Evolutionary conservation across 1,139 yeast genomes (phyloP), one percentile per base, ranked within the genome.

Genomic region (Taiozyma onychis): DNA sequence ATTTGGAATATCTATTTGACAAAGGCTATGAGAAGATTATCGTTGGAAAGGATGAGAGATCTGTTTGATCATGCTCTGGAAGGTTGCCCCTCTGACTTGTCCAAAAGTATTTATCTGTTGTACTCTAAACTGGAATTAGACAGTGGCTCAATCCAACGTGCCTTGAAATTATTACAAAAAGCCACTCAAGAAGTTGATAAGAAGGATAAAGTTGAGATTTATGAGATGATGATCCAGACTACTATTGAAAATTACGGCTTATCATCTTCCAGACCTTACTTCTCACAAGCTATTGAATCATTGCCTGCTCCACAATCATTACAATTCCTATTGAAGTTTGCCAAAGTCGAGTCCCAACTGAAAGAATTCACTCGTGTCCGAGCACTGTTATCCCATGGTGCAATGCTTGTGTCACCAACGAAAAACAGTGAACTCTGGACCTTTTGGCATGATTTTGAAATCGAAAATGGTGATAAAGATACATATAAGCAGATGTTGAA

Each of bases 401-500:
- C 77, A 3, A 75, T 76, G 48, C 66, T 77, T 44, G 74, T 69
- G 45, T 70, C 76, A n/a, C 80, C 80, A 2, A 49, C 56, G 5
- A 58, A 64, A 8, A 66, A 66, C 54, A 44, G 57, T 51, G 66
- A 64, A 6, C 64, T 78, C 10, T 85, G 91, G 91, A 66, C 67
- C 1, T 66, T 68, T 43, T 90, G 96, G 96, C 85, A 83, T 51
- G 66, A 71, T 13, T 88, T 89, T 65, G 97, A 90, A 62, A 65
- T 88, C 41, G 73, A 77, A 21, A 61, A 79, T 63, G 97, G 97
- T 2, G 72, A 77, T 54, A 95, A 87, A 60, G 75, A 73, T 2
- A 79, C 87, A 0, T 89, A 79, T 66, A 89, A 86, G 59, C 85
- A 83, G 16, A 85, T 89, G 91, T 66, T 90, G 24, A 72, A 85